Conservation (phyloP, 1,284 basidiomycete genomes). For the Austroboletus niveus region DNA sequence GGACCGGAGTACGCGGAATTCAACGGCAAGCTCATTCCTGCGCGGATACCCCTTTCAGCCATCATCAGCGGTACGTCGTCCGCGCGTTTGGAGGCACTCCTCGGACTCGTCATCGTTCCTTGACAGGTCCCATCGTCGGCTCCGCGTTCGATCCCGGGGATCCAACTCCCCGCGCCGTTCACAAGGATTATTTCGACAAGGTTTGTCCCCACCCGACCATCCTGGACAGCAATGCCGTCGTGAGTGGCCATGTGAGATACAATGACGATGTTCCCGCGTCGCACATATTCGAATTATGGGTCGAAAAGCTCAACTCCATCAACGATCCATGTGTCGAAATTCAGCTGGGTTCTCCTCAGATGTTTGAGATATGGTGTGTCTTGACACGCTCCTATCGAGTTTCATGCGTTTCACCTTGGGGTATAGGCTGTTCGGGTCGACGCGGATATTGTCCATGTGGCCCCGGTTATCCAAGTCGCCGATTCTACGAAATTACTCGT, state of each 20-base stretch:
- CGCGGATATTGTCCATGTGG: conserved; percentile 44
- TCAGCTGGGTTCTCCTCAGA: conserved; percentile 28
- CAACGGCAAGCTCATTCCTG: conserved; percentile 41
- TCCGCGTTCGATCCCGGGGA: conserved; percentile 27
- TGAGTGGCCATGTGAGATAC: conserved; percentile 22
- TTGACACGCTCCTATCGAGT: background rate
- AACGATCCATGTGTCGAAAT: conserved; percentile 46
- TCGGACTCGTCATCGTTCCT: background rate
- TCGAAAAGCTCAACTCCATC: conserved; percentile 36
- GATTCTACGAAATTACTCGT: conserved; percentile 43
- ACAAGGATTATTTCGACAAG: conserved; percentile 40
- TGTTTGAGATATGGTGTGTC: conserved; percentile 47
- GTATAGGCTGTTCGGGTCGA: conserved; percentile 43
- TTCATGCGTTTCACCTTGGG: background rate
- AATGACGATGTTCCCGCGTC: conserved; percentile 27
- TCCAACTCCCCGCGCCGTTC: conserved; percentile 41
- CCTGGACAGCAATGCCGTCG: conserved; percentile 26
- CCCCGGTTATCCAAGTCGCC: conserved; percentile 43
- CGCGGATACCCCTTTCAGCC: conserved; percentile 42
- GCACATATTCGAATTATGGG: conserved; percentile 39
- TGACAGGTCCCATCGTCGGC: conserved; percentile 38
- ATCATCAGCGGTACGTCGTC: conserved; percentile 37
- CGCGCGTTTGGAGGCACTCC: background rate
- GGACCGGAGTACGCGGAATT: conserved; percentile 33
- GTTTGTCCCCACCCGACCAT: conserved; percentile 42